phyloP scores from a whole-genome alignment of 1,139 yeast genomes.

The Hansenula sp. region DNA sequence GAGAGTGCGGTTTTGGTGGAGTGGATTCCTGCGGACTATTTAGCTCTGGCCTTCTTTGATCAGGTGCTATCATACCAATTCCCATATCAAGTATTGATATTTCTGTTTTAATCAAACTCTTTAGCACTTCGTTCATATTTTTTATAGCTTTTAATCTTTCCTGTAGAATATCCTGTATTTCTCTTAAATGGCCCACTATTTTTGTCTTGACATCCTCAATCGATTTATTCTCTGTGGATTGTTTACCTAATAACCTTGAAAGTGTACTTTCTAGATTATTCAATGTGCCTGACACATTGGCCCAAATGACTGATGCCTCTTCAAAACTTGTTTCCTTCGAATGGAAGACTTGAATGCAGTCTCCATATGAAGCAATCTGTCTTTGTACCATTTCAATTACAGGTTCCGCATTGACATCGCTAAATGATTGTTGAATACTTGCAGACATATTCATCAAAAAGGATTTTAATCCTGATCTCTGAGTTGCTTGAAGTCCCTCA shows the following conservation, averaged over 20 bases:
- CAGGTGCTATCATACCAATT: not conserved
- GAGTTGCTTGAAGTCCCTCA: not conserved
- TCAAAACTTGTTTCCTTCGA: conserved; percentile 18
- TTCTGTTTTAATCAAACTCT: not conserved
- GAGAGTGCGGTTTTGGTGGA: not conserved
- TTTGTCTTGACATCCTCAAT: not conserved
- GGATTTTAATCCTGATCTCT: not conserved
- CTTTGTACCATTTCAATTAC: conserved; percentile 24
- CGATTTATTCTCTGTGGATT: not conserved
- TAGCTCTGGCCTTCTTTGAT: not conserved
- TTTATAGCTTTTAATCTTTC: conserved; percentile 11
- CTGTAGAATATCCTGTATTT: conserved; percentile 3
- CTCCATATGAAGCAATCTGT: conserved; percentile 26
- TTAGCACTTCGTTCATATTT: not conserved
- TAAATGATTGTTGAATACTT: conserved; percentile 4
- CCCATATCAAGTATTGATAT: not conserved
- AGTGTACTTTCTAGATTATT: conserved; percentile 5
- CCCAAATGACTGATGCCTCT: conserved; percentile 33
- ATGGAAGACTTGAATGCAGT: conserved; percentile 17
- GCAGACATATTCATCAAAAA: conserved; percentile 10
- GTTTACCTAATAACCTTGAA: not conserved
- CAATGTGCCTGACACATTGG: conserved; percentile 29
- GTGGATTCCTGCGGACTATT: not conserved
- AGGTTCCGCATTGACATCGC: conserved; percentile 9
- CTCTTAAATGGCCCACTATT: not conserved